Evolutionary conservation across 345 rosid species (phyloP).

Genomic region (Citropsis articulata): DNA sequence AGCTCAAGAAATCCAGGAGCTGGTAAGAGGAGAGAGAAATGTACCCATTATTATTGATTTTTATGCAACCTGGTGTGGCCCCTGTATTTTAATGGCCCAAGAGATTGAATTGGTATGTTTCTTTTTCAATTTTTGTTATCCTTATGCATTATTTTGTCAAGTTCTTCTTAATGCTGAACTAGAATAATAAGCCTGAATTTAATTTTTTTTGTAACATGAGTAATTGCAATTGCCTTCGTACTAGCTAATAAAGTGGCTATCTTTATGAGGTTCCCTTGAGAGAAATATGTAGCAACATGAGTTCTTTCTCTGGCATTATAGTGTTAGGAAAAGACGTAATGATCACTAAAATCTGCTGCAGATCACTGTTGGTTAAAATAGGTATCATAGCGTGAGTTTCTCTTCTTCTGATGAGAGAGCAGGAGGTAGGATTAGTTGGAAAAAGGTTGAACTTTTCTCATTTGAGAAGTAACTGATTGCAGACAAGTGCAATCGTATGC

Average conservation of each 20-base stretch:
- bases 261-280: neutral
- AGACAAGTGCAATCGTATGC: neutral
- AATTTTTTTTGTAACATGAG: too few relatives aligned
- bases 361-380: neutral
- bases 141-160: neutral
- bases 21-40: slow-evolving; percentile 74
- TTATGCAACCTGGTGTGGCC: slow-evolving; percentile 98
- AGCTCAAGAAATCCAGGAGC: slow-evolving; percentile 74
- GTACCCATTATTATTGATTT: slow-evolving; percentile 84
- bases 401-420: neutral
- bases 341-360: neutral
- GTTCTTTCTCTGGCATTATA: neutral
- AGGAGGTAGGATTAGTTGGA: neutral
- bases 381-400: neutral
- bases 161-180: neutral
- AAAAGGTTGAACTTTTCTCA: neutral
- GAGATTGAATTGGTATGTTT: slow-evolving; percentile 80
- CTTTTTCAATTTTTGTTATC: neutral
- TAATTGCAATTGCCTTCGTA: too few relatives aligned
- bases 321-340: neutral
- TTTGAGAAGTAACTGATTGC: neutral
- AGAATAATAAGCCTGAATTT: too few relatives aligned
- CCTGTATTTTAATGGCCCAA: slow-evolving; percentile 91
- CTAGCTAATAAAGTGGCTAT: neutral
- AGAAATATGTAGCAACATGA: neutral